Evolutionary conservation across 345 rosid species (phyloP).

Genomic region (Syzygium oleosum): DNA sequence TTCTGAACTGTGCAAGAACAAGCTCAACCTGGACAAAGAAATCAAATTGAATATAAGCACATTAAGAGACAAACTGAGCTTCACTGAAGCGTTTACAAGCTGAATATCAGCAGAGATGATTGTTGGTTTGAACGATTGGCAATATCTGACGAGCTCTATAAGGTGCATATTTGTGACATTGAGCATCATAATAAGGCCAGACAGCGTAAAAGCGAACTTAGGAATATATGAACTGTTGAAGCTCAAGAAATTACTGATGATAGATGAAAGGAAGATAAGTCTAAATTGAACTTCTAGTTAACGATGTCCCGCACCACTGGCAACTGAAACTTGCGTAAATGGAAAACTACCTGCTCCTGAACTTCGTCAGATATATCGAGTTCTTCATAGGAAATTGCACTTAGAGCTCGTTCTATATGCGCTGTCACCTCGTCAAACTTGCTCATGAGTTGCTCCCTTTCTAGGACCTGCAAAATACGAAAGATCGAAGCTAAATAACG

Average conservation of each 20-base stretch:
- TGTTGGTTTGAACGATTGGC: not conserved
- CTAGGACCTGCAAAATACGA: slow-evolving; percentile 49
- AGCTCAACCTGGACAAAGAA: slow-evolving; percentile 67
- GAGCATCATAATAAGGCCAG: not conserved
- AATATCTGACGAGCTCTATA: not conserved
- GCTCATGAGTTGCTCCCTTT: slow-evolving; percentile 65
- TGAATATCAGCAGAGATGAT: not conserved
- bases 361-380: slow-evolving; percentile 97
- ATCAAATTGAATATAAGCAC: not conserved
- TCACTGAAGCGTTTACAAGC: not conserved
- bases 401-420: slow-evolving; percentile 62
- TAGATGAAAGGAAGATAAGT: not conserved
- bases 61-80: not conserved
- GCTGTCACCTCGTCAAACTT: slow-evolving; percentile 62
- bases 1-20: slow-evolving; percentile 77
- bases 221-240: not conserved
- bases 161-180: not conserved
- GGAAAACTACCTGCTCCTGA: slow-evolving; percentile 70
- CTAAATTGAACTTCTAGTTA: not conserved
- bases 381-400: slow-evolving; percentile 53
- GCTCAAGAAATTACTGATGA: not conserved
- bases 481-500: not conserved
- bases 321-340: not conserved
- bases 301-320: not conserved
- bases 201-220: not conserved